A percentile compares a stretch with the other conserved stretches of the same genome.
Conservation (phyloP, 805 yeast species). For the Sugiyamaella smithiae region DNA sequence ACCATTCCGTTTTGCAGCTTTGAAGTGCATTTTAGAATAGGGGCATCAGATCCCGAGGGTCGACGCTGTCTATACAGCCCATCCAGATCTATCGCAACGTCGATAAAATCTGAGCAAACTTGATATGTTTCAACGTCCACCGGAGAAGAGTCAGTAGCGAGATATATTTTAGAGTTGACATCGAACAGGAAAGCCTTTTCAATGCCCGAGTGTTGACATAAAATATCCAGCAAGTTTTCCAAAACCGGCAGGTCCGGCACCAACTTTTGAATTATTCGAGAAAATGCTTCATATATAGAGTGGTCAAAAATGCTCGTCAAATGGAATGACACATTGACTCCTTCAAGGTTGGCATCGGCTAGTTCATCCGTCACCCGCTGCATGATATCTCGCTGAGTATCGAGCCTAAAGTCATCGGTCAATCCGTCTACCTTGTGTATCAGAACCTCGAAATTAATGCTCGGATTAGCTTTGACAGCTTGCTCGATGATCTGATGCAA, state of each 20-base stretch:
- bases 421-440: constrained; percentile 96
- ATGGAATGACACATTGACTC: constrained; percentile 87
- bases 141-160: constrained; percentile 94
- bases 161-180: constrained; percentile 86
- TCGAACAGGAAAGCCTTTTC: constrained; percentile 94
- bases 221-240: constrained; percentile 82
- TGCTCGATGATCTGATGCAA: constrained; percentile 83
- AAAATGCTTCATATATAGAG: constrained; percentile 92
- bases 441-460: constrained; percentile 83
- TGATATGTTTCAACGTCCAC: constrained; percentile 95
- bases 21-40: constrained; percentile 58
- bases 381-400: constrained; percentile 95
- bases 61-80: constrained; percentile 32
- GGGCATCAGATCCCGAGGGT: not conserved
- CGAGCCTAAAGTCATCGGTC: constrained; percentile 88
- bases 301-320: constrained; percentile 93
- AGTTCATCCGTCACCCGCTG: constrained; percentile 93
- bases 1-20: constrained; percentile 80
- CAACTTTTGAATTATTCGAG: constrained; percentile 86
- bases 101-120: constrained; percentile 95
- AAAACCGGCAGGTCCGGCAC: constrained; percentile 84
- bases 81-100: constrained; percentile 85
- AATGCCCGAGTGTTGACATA: constrained; percentile 83
- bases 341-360: constrained; percentile 83
- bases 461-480: constrained; percentile 81